phyloP scores from a whole-genome alignment of 345 rosid species.

The Chamaenerion angustifolium region DNA sequence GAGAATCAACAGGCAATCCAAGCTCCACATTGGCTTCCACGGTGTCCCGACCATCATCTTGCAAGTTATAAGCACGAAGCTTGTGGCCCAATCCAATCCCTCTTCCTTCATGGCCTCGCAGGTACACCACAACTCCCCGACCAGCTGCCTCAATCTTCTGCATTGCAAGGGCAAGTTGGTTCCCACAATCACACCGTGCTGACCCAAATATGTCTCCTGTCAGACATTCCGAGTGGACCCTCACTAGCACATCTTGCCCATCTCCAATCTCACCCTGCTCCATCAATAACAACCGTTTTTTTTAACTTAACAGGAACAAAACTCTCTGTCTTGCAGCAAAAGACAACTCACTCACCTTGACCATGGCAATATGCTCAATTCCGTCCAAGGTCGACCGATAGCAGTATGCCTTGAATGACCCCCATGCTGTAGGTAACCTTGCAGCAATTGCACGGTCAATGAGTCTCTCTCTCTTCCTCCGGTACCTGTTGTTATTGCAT shows the following conservation, averaged over 20 bases:
- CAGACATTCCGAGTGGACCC: constrained; percentile 72
- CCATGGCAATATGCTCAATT: constrained; percentile 96
- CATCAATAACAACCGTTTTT: too few species aligned
- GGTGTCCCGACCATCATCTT: constrained; percentile 75
- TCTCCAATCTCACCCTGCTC: constrained; percentile 65
- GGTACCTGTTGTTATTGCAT: constrained; percentile 33
- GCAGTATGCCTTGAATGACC: constrained; percentile 71
- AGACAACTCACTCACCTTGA: constrained; percentile 43
- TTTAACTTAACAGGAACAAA: too few species aligned
- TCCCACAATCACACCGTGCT: constrained; percentile 66
- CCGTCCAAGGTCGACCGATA: constrained; percentile 74
- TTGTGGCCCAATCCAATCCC: constrained; percentile 88
- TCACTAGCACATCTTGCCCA: constrained; percentile 68
- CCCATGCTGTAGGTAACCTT: constrained; percentile 85
- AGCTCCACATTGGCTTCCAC: constrained; percentile 89
- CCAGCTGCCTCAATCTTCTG: constrained; percentile 67
- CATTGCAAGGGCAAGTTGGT: constrained; percentile 73
- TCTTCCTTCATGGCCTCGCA: constrained; percentile 85
- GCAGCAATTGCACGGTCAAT: constrained; percentile 71
- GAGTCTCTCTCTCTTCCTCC: constrained; percentile 72
- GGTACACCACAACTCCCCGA: constrained; percentile 62
- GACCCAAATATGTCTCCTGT: constrained; percentile 82
- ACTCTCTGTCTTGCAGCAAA: too few species aligned
- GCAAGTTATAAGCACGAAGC: constrained; percentile 79
- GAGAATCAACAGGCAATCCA: constrained; percentile 84